A percentile compares a stretch with the other conserved stretches of the same genome.
Evolutionary conservation across 2,329 filamentous ascomycete species (phyloP).

Genomic region (Periconia macrospinosa): DNA sequence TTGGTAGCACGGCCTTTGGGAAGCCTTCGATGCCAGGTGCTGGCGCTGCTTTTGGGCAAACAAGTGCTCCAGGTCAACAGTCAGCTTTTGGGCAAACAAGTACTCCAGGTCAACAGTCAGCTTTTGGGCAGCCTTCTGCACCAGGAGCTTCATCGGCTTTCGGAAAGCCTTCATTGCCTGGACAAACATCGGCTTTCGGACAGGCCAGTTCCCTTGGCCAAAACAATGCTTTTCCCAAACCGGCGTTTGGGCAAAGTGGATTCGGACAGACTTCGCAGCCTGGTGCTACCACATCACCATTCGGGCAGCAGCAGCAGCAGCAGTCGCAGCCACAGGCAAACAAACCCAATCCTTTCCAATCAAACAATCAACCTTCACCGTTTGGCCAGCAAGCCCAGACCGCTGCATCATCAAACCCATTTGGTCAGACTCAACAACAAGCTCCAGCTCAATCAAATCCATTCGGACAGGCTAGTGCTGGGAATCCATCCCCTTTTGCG

Average conservation of each 20-base stretch:
- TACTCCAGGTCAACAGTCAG: constrained; percentile 17
- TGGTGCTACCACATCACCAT: constrained; percentile 29
- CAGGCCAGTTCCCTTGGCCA: constrained; percentile 30
- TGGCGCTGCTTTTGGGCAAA: constrained; percentile 31
- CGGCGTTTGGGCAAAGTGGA: constrained; percentile 31
- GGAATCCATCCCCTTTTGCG: constrained; percentile 27
- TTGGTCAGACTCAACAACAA: constrained; percentile 15
- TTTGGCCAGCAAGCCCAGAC: constrained; percentile 24
- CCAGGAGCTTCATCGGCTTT: constrained; percentile 30
- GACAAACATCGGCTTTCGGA: constrained; percentile 26
- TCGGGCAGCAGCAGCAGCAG: constrained; percentile 22
- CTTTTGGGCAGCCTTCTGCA: constrained; percentile 47
- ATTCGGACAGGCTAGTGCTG: constrained; percentile 32
- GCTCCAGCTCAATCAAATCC: constrained; percentile 13
- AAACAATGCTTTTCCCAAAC: constrained; percentile 4
- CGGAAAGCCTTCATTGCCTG: constrained; percentile 35
- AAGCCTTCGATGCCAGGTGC: constrained; percentile 13
- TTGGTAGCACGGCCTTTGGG: constrained; percentile 28
- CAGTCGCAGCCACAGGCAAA: constrained; percentile 33
- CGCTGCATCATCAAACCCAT: neutral
- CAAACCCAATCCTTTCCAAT: constrained; percentile 28
- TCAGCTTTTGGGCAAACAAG: constrained; percentile 32
- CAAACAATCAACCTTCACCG: constrained; percentile 16
- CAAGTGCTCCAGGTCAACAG: constrained; percentile 13
- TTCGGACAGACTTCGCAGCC: constrained; percentile 51